Conservation (phyloP, 441 rosid genomes). For the Brassica hybrid region DNA sequence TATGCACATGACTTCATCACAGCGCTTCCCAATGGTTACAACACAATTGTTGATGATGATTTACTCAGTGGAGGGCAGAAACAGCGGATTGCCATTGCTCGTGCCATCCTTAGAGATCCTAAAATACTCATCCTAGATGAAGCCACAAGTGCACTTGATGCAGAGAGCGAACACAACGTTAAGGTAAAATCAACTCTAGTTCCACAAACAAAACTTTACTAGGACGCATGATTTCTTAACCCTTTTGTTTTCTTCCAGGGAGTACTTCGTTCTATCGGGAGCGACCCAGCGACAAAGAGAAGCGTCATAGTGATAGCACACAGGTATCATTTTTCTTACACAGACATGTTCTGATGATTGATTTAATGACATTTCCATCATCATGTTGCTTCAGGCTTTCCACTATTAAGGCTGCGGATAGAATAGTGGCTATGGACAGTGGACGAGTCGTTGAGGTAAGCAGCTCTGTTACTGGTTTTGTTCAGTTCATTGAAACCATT, state of each 20-base stretch:
- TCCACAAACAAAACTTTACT: conserved; percentile 9
- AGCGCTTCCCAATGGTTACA: conserved; percentile 83
- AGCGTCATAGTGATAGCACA: conserved; percentile 91
- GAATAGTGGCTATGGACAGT: conserved; percentile 84
- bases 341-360: conserved; percentile 3
- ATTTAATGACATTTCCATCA: conserved; percentile 26
- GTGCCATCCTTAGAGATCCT: conserved; percentile 95
- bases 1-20: conserved; percentile 91
- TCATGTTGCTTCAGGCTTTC: conserved; percentile 67
- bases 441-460: conserved; percentile 84
- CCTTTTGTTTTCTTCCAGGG: conserved; percentile 51
- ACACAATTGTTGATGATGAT: conserved; percentile 93
- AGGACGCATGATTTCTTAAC: conserved; percentile 8
- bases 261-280: conserved; percentile 75
- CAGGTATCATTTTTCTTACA: conserved; percentile 49
- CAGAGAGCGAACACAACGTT: conserved; percentile 95
- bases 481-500: not conserved
- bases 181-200: conserved; percentile 52
- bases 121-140: conserved; percentile 89
- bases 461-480: conserved; percentile 9
- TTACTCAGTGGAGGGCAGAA: conserved; percentile 97
- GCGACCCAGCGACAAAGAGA: conserved; percentile 63
- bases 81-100: conserved; percentile 97
- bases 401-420: conserved; percentile 88
- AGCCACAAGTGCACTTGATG: conserved; percentile 96